These are phyloP conservation scores for Lentinula novae-zelandiae DNA, from an alignment of 1,284 basidiomycete genomes.

Conservation along the genomic window DNA sequence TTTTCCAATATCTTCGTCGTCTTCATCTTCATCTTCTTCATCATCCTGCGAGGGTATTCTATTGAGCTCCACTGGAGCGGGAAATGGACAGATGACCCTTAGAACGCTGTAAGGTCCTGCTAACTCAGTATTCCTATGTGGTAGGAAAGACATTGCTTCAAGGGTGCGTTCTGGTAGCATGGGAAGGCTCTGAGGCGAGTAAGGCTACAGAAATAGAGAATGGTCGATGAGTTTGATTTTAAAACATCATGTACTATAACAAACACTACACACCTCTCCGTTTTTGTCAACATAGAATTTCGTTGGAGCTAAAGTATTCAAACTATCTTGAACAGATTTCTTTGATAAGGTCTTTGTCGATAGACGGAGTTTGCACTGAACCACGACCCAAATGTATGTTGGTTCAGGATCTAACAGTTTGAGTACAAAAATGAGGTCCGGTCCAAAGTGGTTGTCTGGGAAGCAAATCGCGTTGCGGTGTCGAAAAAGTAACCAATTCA, in stretches of 20 bases:
- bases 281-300: neutral
- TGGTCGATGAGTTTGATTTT: neutral
- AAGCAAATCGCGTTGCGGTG: neutral
- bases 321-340: neutral
- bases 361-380: neutral
- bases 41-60: neutral
- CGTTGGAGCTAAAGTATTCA: neutral
- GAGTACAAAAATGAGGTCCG: constrained; percentile 1
- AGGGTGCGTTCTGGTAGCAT: neutral
- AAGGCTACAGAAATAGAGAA: neutral
- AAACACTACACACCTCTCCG: neutral
- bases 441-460: neutral
- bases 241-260: neutral
- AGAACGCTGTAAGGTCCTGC: constrained; percentile 4
- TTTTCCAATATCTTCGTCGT: neutral
- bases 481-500: neutral
- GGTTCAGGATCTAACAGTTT: neutral
- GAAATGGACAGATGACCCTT: constrained; percentile 12
- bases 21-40: neutral
- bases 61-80: neutral
- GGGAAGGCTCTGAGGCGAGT: neutral
- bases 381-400: constrained; percentile 4
- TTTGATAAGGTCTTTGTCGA: neutral
- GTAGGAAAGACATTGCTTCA: neutral
- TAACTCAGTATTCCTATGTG: neutral